Conservation (phyloP, 2,329 filamentous ascomycete genomes). For the Colletotrichum acutatum region DNA sequence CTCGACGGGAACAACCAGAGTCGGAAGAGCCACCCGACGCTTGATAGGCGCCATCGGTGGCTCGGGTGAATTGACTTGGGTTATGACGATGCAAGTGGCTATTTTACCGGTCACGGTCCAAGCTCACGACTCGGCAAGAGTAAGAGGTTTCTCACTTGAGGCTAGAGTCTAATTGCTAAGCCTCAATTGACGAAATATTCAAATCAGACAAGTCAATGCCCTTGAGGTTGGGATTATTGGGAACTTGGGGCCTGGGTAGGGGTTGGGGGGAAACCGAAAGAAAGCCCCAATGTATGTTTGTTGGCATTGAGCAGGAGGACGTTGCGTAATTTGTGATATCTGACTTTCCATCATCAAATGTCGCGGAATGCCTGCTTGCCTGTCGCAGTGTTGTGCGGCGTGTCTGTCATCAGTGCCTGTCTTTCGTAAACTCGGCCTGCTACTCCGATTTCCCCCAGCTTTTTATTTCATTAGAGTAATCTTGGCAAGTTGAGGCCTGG, state of each 20-base stretch:
- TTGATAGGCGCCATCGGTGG: background rate
- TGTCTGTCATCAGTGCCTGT: background rate
- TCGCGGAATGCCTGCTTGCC: background rate
- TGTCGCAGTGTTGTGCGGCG: background rate
- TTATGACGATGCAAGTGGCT: background rate
- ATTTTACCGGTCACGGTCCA: background rate
- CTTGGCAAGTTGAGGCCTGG: conserved; percentile 8
- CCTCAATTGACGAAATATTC: background rate
- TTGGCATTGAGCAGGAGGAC: background rate
- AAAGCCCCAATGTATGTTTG: background rate
- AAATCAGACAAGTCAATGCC: background rate
- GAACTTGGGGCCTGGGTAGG: too few species aligned
- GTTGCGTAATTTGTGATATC: background rate
- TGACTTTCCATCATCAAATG: background rate
- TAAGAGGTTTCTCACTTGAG: background rate
- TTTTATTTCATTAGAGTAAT: background rate
- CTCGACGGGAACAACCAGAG: background rate
- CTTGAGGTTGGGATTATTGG: background rate
- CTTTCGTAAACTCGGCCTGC: background rate
- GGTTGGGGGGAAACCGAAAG: too few species aligned
- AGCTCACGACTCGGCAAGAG: background rate
- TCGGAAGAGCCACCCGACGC: background rate
- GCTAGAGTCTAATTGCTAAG: background rate
- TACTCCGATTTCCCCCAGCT: background rate
- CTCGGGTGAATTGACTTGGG: background rate